Conservation (phyloP, 139 green algal genomes). For the Pseudopediastrum boryanum region DNA sequence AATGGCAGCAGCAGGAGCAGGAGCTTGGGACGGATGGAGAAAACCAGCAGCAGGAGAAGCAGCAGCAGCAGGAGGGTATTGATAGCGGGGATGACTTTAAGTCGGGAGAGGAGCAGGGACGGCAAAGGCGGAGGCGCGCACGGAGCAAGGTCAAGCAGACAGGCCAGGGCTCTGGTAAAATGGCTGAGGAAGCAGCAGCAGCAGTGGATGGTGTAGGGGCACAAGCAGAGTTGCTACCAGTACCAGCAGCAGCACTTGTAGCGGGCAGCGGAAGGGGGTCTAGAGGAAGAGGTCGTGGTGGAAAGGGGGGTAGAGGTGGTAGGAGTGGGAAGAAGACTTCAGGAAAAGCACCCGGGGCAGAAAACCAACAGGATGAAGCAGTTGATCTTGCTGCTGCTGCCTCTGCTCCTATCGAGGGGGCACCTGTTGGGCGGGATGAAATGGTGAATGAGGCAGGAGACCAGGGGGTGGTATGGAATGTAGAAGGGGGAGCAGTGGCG, state of each 20-base stretch:
- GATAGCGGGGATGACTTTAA: neutral
- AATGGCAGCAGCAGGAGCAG: neutral
- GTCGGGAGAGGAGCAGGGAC: neutral
- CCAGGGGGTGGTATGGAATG: too few relatives aligned
- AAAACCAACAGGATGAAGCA: too few relatives aligned
- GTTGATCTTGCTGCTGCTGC: too few relatives aligned
- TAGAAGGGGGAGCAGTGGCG: too few relatives aligned
- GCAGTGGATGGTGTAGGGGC: neutral
- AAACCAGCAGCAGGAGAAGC: neutral
- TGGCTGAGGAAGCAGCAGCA: constrained; percentile 1
- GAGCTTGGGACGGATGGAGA: neutral
- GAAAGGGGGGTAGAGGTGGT: too few relatives aligned
- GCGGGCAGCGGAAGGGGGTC: too few relatives aligned
- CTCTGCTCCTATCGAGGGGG: too few relatives aligned
- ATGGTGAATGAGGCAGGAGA: too few relatives aligned
- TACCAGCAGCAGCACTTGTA: neutral
- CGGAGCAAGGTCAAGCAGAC: neutral
- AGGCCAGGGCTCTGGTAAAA: neutral
- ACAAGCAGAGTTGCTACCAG: neutral
- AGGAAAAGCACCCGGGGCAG: too few relatives aligned
- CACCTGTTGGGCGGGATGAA: too few relatives aligned
- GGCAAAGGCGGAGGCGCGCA: neutral
- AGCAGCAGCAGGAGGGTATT: neutral
- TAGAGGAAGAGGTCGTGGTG: too few relatives aligned
- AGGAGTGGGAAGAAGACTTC: too few relatives aligned